Base-by-base conservation (phyloP, 108 stramenopile species). In the Licmophora abbreviata region DNA sequence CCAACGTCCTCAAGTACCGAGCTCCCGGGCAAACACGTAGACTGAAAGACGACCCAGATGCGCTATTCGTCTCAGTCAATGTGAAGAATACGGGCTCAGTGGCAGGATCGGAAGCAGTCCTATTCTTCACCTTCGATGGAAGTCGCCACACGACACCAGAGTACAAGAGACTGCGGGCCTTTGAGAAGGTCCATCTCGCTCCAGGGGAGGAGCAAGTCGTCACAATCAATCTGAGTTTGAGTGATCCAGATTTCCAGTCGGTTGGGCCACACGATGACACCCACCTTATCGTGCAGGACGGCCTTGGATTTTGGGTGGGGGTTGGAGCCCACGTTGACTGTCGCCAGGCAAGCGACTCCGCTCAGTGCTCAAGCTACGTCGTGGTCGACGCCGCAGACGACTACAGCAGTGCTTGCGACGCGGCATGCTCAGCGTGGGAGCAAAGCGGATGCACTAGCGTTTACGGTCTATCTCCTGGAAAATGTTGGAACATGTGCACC, bases 121-220 rank as follows among this genome's bases (percentile, higher is more conserved):
- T 76, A 46, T 43, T 76, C 41, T 81, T 81, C 42, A 63, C 66
- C n/a, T 81, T 81, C 61, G 79, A 76, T 38, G 64, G 59, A 44
- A 61, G 34, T 50, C 71, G 79, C 45, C 46, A 57, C 5, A 62
- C 71, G 25, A 81, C 79, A 28, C 79, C 79, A 10, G 79, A 81
- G 53, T 69, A 73, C 63, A 81, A 81, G 33, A 67, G 71, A 23
- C 68, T 81, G 8, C 48, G 71, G 2, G 68, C 36, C 4, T 75
- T 72, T 52, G 54, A 76, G 24, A 81, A 75, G 44, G 37, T 69
- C 7, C 63, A 43, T 34, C 36, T 81, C 18, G 67, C 61, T 22
- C 63, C 68, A 25, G 58, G 49, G 27, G 53, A 65, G 32, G 48
- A 44, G 0, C 58, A 34, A 31, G 53, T 50, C 1, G 56, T 73